These are phyloP conservation scores for Botrytis elliptica DNA, from an alignment of 2,329 filamentous ascomycete genomes.

Conservation along the genomic window DNA sequence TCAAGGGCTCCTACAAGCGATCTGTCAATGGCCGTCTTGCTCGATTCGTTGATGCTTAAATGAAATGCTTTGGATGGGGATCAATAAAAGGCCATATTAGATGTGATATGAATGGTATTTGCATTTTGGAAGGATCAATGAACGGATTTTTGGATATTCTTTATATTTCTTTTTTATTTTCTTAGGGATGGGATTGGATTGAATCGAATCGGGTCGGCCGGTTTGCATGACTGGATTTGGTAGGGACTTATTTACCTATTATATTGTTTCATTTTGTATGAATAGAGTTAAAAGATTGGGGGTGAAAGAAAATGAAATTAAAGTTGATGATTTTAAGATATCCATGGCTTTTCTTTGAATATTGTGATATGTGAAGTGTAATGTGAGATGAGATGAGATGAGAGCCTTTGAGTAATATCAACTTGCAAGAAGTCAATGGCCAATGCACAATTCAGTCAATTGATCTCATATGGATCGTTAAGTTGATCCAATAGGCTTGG, in stretches of 20 bases:
- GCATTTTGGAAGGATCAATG: background rate
- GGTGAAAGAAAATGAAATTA: background rate
- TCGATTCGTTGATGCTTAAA: conserved; percentile 11
- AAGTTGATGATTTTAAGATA: background rate
- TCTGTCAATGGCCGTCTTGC: conserved; percentile 8
- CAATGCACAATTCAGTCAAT: no score
- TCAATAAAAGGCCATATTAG: background rate
- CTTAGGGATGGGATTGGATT: background rate
- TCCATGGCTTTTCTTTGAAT: no score
- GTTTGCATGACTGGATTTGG: background rate
- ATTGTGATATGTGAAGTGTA: no score
- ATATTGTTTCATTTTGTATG: background rate
- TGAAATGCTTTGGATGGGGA: background rate
- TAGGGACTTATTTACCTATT: background rate
- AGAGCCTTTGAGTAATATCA: background rate
- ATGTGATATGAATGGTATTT: conserved; percentile 6
- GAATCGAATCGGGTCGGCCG: background rate
- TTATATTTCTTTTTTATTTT: background rate
- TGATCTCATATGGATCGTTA: no score
- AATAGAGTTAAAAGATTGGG: background rate
- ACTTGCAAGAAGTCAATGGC: no score
- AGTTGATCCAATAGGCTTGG: no score
- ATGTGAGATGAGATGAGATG: background rate
- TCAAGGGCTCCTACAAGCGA: conserved; percentile 8
- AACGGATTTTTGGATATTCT: background rate